phyloP scores from a whole-genome alignment of 2,329 filamentous ascomycete species.

The Paraconiothyrium brasiliense region DNA sequence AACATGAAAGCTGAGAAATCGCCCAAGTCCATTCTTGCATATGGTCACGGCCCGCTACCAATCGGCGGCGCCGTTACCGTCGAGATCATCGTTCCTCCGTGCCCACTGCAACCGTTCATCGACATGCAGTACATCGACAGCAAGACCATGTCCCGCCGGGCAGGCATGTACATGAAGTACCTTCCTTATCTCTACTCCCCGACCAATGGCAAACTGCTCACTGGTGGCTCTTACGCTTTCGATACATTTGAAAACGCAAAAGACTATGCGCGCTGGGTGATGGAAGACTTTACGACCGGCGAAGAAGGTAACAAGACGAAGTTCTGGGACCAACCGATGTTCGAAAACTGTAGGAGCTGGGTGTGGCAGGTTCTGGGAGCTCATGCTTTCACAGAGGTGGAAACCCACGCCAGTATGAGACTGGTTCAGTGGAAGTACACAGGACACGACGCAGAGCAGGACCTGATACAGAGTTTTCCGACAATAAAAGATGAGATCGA shows the following conservation, averaged over 20 bases:
- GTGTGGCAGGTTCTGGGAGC: conserved; percentile 1
- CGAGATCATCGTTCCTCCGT: neutral
- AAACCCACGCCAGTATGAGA: neutral
- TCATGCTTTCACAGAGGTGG: neutral
- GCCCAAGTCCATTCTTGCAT: neutral
- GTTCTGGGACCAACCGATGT: neutral
- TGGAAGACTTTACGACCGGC: neutral
- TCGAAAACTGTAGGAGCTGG: neutral
- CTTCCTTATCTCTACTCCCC: neutral
- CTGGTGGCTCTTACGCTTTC: neutral
- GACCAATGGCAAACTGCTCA: neutral
- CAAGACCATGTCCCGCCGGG: neutral
- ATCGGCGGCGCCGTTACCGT: neutral
- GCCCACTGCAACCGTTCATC: neutral
- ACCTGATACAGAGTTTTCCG: neutral
- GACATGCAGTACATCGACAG: neutral
- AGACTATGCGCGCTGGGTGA: neutral
- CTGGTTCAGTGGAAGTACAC: neutral
- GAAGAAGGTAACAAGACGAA: neutral
- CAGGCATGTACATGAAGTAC: neutral
- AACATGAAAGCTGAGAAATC: neutral
- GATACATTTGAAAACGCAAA: neutral
- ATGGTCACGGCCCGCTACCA: neutral
- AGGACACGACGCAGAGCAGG: neutral
- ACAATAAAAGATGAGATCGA: neutral